Evolutionary conservation across 371 early-diverging fungal genomes (phyloP).

Genomic region (Fennellomyces sp.): DNA sequence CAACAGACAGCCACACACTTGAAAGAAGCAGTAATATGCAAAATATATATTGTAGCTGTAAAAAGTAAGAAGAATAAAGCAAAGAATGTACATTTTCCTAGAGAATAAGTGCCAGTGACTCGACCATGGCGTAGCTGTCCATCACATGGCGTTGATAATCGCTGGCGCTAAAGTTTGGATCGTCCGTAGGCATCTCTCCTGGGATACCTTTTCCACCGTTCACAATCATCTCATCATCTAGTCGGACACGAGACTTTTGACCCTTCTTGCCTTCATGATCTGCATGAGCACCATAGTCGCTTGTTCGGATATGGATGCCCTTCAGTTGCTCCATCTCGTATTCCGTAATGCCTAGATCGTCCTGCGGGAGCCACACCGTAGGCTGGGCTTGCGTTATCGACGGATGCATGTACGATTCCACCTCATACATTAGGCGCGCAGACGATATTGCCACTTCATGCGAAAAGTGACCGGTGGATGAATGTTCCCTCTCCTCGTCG

Average conservation of each 20-base stretch:
- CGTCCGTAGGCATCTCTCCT: conserved; percentile 8
- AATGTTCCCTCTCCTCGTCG: background rate
- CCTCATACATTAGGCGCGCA: conserved; percentile 12
- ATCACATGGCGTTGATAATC: conserved; percentile 6
- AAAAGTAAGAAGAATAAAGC: too few relatives aligned
- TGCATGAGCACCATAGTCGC: conserved; percentile 4
- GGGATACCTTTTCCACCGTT: conserved; percentile 18
- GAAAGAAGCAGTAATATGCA: background rate
- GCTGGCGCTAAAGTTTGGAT: background rate
- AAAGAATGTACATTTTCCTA: too few relatives aligned
- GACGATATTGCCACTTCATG: background rate
- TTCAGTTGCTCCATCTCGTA: conserved; percentile 14
- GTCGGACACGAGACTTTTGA: conserved; percentile 17
- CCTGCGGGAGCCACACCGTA: conserved; percentile 28
- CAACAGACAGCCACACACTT: background rate
- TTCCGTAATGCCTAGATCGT: conserved; percentile 26
- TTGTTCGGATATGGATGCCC: conserved; percentile 11
- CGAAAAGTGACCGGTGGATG: background rate
- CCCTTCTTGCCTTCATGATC: conserved; percentile 10
- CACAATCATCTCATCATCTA: conserved; percentile 17
- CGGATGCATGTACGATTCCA: conserved; percentile 24
- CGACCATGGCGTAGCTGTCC: background rate
- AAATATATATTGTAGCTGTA: background rate
- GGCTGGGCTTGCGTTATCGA: conserved; percentile 18
- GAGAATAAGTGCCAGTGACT: conserved; percentile 2